Evolutionary conservation across 2,329 filamentous ascomycete species (phyloP), one percentile per base, ranked within the genome.

Genomic region (Microdochium trichocladiopsis): DNA sequence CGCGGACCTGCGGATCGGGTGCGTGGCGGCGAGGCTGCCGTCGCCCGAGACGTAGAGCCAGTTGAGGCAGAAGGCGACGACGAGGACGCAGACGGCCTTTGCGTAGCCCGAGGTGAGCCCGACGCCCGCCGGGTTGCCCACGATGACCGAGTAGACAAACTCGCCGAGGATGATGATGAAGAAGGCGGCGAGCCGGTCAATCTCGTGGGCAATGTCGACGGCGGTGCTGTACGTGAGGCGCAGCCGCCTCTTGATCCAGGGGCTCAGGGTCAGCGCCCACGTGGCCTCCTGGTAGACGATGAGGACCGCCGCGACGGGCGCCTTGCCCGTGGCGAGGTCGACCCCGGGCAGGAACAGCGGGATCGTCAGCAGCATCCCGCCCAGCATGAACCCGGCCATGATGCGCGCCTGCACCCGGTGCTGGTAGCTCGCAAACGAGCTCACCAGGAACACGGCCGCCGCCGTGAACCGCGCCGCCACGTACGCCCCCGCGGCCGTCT

Each of bases 131-230:
- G 73, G 72, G 25, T 71, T 70, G 3, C 72, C 73, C 11, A 77
- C 73, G 36, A 78, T 66, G 48, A 77, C 73, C 52, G 69, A 69
- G 54, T 75, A 76, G 16, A 77, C 64, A 55, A 76, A 77, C 54
- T 77, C 75, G 50, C 73, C 75, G 0, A 78, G 68, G n/a, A 74
- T 74, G 52, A 77, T 76, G 55, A 78, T 77, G 60, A 73, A 76
- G 55, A 78, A 77, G 14, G 73, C 74, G 0, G 73, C 73, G 61
- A 76, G 73, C 10, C 75, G 70, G 55, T 78, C 75, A 31, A 76
- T 66, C 56, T 77, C 74, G 54, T 77, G 75, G 11, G 70, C 66
- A 50, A 78, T 74, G 52, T 77, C 73, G 3, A 76, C 72, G 0
- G 75, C 75, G 0, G 74, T 76, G 52, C 72, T 72, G 54, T 74